These are phyloP conservation scores for Endothia cerciana DNA, from an alignment of 2,329 filamentous ascomycete genomes.

Conservation along the genomic window DNA sequence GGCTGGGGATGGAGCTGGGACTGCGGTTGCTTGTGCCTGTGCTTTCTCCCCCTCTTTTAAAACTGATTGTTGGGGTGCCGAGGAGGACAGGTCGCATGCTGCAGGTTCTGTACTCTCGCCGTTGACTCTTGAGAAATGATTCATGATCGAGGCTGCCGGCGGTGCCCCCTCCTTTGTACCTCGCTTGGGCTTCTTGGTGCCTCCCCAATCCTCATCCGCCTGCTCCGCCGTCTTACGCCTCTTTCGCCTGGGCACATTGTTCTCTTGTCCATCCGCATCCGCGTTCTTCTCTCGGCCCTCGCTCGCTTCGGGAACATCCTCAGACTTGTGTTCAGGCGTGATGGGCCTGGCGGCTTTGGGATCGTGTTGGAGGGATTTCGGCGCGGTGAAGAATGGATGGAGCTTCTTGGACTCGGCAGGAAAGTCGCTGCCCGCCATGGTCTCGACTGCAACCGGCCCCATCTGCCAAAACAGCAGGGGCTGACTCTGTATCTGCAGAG, in stretches of 20 bases:
- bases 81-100: constrained; percentile 22
- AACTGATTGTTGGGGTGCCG: not conserved
- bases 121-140: constrained; percentile 31
- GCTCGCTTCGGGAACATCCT: not conserved
- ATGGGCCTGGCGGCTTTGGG: not conserved
- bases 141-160: constrained; percentile 32
- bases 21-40: not conserved
- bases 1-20: not conserved
- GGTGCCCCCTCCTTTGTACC: constrained; percentile 35
- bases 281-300: not conserved
- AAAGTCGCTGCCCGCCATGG: constrained; percentile 49
- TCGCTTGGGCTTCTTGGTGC: constrained; percentile 31
- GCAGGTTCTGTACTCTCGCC: constrained; percentile 17
- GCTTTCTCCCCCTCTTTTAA: not conserved
- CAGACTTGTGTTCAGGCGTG: not conserved
- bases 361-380: constrained; percentile 30
- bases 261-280: constrained; percentile 25
- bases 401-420: constrained; percentile 49
- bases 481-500: not conserved
- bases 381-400: constrained; percentile 57
- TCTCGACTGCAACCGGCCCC: constrained; percentile 47
- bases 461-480: constrained; percentile 35
- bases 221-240: constrained; percentile 35
- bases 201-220: constrained; percentile 27
- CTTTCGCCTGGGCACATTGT: constrained; percentile 28